These are phyloP conservation scores for Abrus precatorius DNA, from an alignment of 306 rosid species.

Conservation along the genomic window DNA sequence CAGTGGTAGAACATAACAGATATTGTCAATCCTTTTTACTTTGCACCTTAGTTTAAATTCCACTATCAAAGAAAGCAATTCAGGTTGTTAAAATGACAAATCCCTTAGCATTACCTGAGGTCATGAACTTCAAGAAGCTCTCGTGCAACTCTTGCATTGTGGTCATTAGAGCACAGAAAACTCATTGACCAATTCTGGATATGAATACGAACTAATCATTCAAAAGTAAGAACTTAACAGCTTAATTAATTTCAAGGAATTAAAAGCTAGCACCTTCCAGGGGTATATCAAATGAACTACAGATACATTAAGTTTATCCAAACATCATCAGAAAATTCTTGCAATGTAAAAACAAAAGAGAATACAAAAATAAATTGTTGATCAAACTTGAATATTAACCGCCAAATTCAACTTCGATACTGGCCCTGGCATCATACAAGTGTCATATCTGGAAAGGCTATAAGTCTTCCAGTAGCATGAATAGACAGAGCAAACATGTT, in stretches of 20 bases:
- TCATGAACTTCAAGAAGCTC: neutral
- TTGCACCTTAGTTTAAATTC: no score
- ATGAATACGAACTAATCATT: neutral
- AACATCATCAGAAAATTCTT: constrained; percentile 2
- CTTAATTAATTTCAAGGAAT: neutral
- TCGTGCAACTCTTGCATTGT: neutral
- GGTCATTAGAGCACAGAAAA: neutral
- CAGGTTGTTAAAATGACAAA: neutral
- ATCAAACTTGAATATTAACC: constrained; percentile 11
- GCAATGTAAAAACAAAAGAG: constrained; percentile 5
- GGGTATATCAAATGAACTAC: neutral
- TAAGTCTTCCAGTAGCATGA: constrained; percentile 11
- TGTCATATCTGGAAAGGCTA: constrained; percentile 16
- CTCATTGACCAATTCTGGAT: neutral
- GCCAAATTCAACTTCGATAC: constrained; percentile 16
- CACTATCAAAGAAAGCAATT: no score
- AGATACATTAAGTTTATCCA: neutral
- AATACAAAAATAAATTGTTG: constrained; percentile 21
- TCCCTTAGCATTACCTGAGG: neutral
- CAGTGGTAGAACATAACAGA: no score
- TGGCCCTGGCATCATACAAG: constrained; percentile 6
- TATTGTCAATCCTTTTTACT: no score
- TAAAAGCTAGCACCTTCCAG: neutral
- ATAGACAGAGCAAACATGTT: constrained; percentile 45
- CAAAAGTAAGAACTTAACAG: neutral